Conservation (phyloP, 345 rosid genomes). For the Pugionium cornutum region DNA sequence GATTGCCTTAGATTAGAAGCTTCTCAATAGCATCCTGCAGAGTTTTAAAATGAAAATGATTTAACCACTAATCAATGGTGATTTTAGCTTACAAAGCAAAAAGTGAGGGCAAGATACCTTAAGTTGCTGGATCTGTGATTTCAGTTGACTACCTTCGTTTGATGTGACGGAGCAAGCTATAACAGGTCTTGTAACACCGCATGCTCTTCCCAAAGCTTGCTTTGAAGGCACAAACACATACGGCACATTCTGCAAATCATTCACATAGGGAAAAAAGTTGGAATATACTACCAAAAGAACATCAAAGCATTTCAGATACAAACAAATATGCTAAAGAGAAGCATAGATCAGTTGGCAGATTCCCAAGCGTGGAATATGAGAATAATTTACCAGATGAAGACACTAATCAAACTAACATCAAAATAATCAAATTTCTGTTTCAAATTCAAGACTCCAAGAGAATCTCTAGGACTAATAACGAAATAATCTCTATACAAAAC, state of each 20-base stretch:
- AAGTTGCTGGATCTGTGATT: constrained; percentile 79
- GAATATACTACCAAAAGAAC: not conserved
- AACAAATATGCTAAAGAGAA: not conserved
- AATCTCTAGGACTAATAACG: too few relatives aligned
- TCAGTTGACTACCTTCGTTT: constrained; percentile 86
- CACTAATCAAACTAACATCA: not conserved
- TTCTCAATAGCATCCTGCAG: constrained; percentile 96
- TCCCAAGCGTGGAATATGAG: too few relatives aligned
- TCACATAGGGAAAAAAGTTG: not conserved
- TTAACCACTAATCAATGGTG: not conserved
- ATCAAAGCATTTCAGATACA: not conserved
- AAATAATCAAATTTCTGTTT: too few relatives aligned
- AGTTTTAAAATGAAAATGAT: not conserved
- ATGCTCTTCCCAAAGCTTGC: constrained; percentile 94
- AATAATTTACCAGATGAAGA: too few relatives aligned
- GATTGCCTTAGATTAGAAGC: constrained; percentile 61
- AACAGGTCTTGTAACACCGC: constrained; percentile 95
- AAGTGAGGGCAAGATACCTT: constrained; percentile 50
- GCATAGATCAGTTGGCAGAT: too few relatives aligned
- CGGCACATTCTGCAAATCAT: constrained; percentile 81
- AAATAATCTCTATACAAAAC: not conserved
- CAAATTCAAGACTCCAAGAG: not conserved
- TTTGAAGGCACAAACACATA: constrained; percentile 97
- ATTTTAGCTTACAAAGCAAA: too few relatives aligned
- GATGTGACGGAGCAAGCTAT: constrained; percentile 86